A percentile compares a stretch with the other conserved stretches of the same genome.
Evolutionary conservation across 495 filamentous ascomycete genomes (phyloP).

Genomic region (Extremus antarcticus): DNA sequence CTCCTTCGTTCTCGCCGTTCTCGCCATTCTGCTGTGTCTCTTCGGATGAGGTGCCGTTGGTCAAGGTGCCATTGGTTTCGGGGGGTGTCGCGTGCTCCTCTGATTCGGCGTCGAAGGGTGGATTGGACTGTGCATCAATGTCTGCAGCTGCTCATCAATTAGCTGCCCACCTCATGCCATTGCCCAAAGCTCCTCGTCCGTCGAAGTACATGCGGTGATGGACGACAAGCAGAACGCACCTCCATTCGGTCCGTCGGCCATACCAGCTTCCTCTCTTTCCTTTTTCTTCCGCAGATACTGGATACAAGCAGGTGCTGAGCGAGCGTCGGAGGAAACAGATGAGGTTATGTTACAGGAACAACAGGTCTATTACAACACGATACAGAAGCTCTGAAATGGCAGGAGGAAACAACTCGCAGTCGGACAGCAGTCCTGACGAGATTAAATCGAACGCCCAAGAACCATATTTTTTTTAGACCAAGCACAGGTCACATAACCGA

Average conservation of each 20-base stretch:
- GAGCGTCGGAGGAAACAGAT: background rate
- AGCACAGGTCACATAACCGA: background rate
- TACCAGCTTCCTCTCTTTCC: background rate
- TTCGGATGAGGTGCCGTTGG: conserved; percentile 5
- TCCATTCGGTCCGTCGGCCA: background rate
- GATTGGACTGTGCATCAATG: background rate
- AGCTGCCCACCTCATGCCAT: background rate
- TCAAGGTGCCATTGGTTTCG: conserved; percentile 4
- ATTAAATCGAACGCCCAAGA: background rate
- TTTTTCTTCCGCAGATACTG: too few species aligned
- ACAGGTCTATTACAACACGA: background rate
- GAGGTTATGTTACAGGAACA: background rate
- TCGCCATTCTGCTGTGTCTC: conserved; percentile 11
- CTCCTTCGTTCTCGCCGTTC: background rate
- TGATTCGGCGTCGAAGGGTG: background rate
- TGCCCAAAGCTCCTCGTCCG: background rate
- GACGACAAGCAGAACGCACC: too few species aligned
- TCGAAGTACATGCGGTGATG: too few species aligned
- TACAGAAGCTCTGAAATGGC: too few species aligned
- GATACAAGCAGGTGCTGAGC: background rate
- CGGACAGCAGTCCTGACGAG: too few species aligned
- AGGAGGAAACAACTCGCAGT: too few species aligned
- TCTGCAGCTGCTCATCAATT: background rate
- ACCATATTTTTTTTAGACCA: background rate
- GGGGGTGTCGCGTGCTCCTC: conserved; percentile 16